Conservation (phyloP, 148 eudicot species). For the Spergularia marina region DNA sequence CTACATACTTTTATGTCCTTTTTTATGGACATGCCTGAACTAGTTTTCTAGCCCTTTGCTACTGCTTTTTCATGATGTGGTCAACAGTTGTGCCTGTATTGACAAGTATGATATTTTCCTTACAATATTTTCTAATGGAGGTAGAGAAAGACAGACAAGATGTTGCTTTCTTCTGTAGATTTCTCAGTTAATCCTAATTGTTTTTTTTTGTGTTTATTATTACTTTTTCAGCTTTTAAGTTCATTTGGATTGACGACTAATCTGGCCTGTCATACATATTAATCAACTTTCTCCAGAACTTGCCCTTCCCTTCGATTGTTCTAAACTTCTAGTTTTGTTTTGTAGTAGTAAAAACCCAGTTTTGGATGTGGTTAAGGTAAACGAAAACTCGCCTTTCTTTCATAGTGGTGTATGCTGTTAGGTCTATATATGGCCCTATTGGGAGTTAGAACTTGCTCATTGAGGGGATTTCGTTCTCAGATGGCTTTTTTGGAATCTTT, state of each 20-base stretch:
- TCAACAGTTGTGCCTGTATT: slow-evolving; percentile 17
- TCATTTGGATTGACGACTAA: background rate
- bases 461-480: no score
- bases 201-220: background rate
- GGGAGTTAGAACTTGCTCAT: no score
- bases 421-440: no score
- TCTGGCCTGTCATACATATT: background rate
- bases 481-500: no score
- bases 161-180: slow-evolving; percentile 16
- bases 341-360: background rate
- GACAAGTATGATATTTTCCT: slow-evolving; percentile 21
- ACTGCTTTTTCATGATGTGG: slow-evolving; percentile 22
- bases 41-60: slow-evolving; percentile 19
- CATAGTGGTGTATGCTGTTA: no score
- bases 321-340: background rate
- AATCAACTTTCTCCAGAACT: background rate
- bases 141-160: slow-evolving; percentile 17
- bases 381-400: no score
- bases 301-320: background rate
- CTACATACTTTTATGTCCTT: slow-evolving; percentile 8
- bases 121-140: slow-evolving; percentile 16
- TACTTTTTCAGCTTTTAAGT: background rate
- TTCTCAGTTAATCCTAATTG: background rate
- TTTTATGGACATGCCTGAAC: slow-evolving; percentile 18
- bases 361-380: background rate